These are phyloP conservation scores for Elaeis oleifera DNA, from an alignment of 202 grass and related monocot genomes.

Conservation along the genomic window DNA sequence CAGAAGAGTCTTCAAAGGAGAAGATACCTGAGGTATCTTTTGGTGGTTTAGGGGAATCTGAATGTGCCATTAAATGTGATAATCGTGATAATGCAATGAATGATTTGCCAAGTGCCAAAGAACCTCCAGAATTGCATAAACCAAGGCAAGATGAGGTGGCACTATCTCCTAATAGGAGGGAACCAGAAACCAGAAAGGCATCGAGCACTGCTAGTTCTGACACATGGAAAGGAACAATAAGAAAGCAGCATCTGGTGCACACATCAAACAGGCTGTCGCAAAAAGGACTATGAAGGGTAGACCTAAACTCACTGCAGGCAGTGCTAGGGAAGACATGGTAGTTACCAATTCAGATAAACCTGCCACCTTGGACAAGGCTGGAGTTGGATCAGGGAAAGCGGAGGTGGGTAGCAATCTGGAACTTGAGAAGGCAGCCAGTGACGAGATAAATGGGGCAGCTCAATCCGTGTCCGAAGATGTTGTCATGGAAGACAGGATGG, in stretches of 20 bases:
- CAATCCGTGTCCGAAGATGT: constrained; percentile 19
- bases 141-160: constrained; percentile 27
- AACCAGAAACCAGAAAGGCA: constrained; percentile 27
- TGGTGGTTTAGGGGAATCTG: constrained; percentile 4
- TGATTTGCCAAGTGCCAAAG: not conserved
- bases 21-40: not conserved
- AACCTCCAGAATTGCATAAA: not conserved
- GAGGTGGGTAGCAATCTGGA: constrained; percentile 11
- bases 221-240: not conserved
- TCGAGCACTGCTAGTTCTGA: constrained; percentile 31
- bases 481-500: not conserved
- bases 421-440: constrained; percentile 15
- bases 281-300: constrained; percentile 52
- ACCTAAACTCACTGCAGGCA: not conserved
- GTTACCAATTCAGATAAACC: constrained; percentile 37
- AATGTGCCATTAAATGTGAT: not conserved
- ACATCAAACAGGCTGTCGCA: constrained; percentile 46
- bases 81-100: constrained; percentile 20
- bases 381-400: constrained; percentile 11
- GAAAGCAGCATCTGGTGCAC: constrained; percentile 14
- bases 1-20: not conserved
- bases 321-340: constrained; percentile 22
- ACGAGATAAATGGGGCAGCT: constrained; percentile 24
- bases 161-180: constrained; percentile 33
- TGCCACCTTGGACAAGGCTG: constrained; percentile 21